Conservation (phyloP, 352 stramenopile species). For the Phytophthora meadii region DNA sequence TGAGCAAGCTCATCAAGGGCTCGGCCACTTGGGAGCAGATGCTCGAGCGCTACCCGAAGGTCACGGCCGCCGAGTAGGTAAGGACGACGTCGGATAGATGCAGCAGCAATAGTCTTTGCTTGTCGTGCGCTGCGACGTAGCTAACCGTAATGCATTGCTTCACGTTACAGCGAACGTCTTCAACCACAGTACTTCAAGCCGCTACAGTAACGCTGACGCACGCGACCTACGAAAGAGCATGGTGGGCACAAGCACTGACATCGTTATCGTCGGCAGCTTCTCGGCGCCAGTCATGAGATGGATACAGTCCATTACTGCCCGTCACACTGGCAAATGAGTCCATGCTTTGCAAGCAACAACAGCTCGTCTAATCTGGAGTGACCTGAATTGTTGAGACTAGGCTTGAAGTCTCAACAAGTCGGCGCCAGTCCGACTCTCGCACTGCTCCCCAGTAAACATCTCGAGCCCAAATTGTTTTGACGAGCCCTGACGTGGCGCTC, state of each 20-base stretch:
- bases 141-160: constrained; percentile 30
- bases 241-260: neutral
- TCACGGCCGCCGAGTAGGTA: constrained; percentile 56
- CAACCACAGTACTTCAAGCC: constrained; percentile 11
- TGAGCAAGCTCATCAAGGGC: constrained; percentile 91
- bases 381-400: constrained; percentile 13
- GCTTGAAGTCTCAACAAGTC: constrained; percentile 2
- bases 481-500: constrained; percentile 8
- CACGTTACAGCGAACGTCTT: constrained; percentile 2
- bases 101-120: constrained; percentile 5
- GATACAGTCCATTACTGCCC: constrained; percentile 35
- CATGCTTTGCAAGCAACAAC: constrained; percentile 7
- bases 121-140: constrained; percentile 5
- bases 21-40: constrained; percentile 85
- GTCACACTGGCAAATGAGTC: constrained; percentile 9
- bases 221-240: constrained; percentile 28
- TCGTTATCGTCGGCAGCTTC: neutral
- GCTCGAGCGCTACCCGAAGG: constrained; percentile 82
- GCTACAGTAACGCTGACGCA: constrained; percentile 5
- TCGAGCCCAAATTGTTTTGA: constrained; percentile 11
- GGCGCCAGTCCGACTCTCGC: constrained; percentile 3
- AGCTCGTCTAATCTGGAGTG: constrained; percentile 20
- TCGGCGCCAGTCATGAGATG: constrained; percentile 22
- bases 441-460: constrained; percentile 21
- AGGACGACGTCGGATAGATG: constrained; percentile 10